Evolutionary conservation across 2,329 filamentous ascomycete genomes (phyloP).

Genomic region (Monosporascus sp.): DNA sequence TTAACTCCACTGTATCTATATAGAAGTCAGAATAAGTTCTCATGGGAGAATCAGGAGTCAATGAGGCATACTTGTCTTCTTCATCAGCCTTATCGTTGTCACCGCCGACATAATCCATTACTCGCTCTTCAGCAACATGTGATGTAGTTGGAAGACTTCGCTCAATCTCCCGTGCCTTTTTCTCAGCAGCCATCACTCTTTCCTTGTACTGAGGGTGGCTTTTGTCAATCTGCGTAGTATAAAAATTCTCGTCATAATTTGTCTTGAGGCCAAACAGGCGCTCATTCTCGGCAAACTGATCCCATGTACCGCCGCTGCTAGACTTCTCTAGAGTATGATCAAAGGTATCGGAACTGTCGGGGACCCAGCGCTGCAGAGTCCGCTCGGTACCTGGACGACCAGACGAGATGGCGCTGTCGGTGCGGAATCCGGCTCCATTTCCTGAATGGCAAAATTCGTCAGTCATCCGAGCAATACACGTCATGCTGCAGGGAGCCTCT

Average conservation of each 20-base stretch:
- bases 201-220: constrained; percentile 76
- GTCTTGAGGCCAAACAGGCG: constrained; percentile 80
- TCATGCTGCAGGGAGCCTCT: constrained; percentile 8
- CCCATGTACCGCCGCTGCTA: constrained; percentile 58
- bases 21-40: constrained; percentile 2
- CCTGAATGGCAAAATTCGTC: constrained; percentile 41
- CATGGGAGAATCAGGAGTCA: background rate
- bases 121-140: constrained; percentile 86
- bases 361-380: constrained; percentile 75
- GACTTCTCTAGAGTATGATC: constrained; percentile 67
- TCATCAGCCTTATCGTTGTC: constrained; percentile 72
- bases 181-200: constrained; percentile 71
- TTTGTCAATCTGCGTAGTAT: constrained; percentile 87
- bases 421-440: constrained; percentile 66
- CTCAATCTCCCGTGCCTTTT: constrained; percentile 86
- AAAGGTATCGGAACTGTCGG: constrained; percentile 55
- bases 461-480: constrained; percentile 1
- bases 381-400: constrained; percentile 65
- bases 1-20: constrained; percentile 85
- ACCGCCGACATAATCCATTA: constrained; percentile 59
- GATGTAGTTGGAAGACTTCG: constrained; percentile 65
- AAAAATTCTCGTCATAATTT: constrained; percentile 90
- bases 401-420: constrained; percentile 83
- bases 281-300: constrained; percentile 91
- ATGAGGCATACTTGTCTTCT: constrained; percentile 72